Evolutionary conservation across 2,329 filamentous ascomycete genomes (phyloP).

Genomic region (Dactylellina haptotyla): DNA sequence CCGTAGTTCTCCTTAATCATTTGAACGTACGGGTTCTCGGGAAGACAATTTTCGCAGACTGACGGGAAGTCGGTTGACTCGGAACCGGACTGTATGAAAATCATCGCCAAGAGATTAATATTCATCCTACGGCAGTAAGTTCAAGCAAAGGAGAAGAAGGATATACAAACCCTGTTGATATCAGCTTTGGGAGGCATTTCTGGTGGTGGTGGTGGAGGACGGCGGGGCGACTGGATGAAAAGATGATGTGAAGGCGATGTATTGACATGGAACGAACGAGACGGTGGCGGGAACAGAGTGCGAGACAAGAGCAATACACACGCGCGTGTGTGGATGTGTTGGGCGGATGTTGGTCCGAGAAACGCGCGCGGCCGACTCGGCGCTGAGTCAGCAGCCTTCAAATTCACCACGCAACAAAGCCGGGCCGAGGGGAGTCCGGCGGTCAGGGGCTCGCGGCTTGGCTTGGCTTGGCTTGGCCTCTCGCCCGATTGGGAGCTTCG

Average conservation of each 20-base stretch:
- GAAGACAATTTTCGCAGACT: conserved; percentile 89
- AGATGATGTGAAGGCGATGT: conserved; percentile 14
- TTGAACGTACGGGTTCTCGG: conserved; percentile 96
- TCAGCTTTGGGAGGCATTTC: conserved; percentile 57
- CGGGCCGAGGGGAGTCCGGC: conserved; percentile 24
- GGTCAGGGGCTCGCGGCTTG: not conserved
- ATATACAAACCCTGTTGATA: conserved; percentile 55
- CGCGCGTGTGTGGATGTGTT: conserved; percentile 14
- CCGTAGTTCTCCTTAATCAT: conserved; percentile 99
- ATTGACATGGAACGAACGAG: not conserved
- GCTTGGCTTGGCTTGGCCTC: not conserved
- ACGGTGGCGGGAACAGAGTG: too few relatives aligned
- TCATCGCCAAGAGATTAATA: too few relatives aligned
- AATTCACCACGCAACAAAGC: not conserved
- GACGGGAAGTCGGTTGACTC: conserved; percentile 91
- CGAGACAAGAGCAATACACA: too few relatives aligned
- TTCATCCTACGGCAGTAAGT: conserved; percentile 87
- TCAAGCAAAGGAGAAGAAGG: conserved; percentile 64
- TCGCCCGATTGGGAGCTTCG: conserved; percentile 50
- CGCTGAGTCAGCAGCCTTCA: not conserved
- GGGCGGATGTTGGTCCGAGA: conserved; percentile 1
- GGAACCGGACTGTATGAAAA: conserved; percentile 78
- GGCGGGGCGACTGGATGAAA: too few relatives aligned
- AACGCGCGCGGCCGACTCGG: too few relatives aligned
- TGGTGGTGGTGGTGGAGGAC: conserved; percentile 25